Conservation (phyloP, 2,329 filamentous ascomycete species). For the Trichophyton rubrum region DNA sequence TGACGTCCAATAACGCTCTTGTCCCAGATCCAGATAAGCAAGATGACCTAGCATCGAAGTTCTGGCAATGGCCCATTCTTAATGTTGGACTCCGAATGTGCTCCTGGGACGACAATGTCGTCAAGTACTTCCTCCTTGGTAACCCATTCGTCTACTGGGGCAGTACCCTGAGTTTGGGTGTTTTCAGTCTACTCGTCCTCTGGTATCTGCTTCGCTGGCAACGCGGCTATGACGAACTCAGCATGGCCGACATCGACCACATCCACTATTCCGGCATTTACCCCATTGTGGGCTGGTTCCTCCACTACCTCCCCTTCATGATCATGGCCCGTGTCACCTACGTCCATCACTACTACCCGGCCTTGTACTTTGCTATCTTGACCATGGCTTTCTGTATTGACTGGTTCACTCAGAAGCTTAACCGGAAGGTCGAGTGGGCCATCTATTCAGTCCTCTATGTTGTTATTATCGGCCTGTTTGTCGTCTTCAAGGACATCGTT, state of each 20-base stretch:
- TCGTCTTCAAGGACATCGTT: constrained; percentile 83
- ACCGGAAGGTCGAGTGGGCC: constrained; percentile 49
- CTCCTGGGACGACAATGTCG: constrained; percentile 85
- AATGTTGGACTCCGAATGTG: constrained; percentile 97
- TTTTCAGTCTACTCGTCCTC: constrained; percentile 57
- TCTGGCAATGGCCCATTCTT: constrained; percentile 97
- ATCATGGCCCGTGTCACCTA: constrained; percentile 98
- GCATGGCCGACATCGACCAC: constrained; percentile 68
- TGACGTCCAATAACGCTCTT: constrained; percentile 98
- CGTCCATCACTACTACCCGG: constrained; percentile 98
- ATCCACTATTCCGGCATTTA: constrained; percentile 92
- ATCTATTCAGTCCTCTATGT: constrained; percentile 66
- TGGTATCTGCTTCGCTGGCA: constrained; percentile 96
- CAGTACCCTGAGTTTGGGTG: constrained; percentile 63
- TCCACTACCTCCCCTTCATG: constrained; percentile 92
- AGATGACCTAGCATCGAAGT: constrained; percentile 88
- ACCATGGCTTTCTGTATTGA: constrained; percentile 77
- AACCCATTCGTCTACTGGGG: constrained; percentile 97
- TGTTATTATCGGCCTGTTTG: constrained; percentile 66
- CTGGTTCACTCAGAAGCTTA: constrained; percentile 61
- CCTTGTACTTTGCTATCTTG: constrained; percentile 92
- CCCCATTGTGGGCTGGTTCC: constrained; percentile 82
- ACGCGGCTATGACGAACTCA: constrained; percentile 78
- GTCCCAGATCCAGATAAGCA: constrained; percentile 98
- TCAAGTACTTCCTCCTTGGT: constrained; percentile 97